Base-by-base conservation (phyloP, 768 basidiomycete species). In the Leccinellum albellum region DNA sequence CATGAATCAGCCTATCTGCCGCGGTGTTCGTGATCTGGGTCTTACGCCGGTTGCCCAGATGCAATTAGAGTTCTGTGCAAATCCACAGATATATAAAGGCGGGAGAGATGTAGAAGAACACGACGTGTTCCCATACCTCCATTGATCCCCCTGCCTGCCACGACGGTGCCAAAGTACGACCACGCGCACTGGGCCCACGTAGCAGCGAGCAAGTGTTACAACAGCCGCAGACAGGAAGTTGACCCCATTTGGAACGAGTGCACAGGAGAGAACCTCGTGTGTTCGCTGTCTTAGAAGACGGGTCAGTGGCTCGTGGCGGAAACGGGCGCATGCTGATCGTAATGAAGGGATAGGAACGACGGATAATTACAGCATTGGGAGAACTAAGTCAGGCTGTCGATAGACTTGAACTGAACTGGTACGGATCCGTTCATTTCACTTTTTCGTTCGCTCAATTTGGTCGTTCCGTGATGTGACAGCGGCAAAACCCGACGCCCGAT, bases 401-500 rank as follows among this genome's bases (percentile, higher is more conserved):
- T 44, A 55, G 56, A 61, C 46, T 42, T 42, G 40, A 55, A 47
- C 46, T 51, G 65, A 62, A 23, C 65, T 61, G 69, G 70, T 64
- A 67, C 61, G 71, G 71, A 62, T 60, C 70, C 63, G 63, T 64
- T 63, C 60, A 61, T 61, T 57, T 55, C 21, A 42, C 40, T 42
- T 53, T 20, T 35, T 29, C n/a, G 55, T 51, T 55, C 55, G 77
- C 78, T 69, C 68, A 77, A 71, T 70, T 66, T 67, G 73, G 71
- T 71, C 56, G 48, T 57, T 75, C 66, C 69, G 64, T 66, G 66
- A 72, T 70, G 66, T 69, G 70, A 73, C 70, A 73, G 76, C 79
- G 78, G 78, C 73, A 79, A 74, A 67, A 66, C 60, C 82, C 82
- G 82, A 81, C 78, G 73, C 74, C 76, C 82, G 82, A 83, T 83